Conservation (phyloP, 306 rosid genomes). For the Vicia faba region DNA sequence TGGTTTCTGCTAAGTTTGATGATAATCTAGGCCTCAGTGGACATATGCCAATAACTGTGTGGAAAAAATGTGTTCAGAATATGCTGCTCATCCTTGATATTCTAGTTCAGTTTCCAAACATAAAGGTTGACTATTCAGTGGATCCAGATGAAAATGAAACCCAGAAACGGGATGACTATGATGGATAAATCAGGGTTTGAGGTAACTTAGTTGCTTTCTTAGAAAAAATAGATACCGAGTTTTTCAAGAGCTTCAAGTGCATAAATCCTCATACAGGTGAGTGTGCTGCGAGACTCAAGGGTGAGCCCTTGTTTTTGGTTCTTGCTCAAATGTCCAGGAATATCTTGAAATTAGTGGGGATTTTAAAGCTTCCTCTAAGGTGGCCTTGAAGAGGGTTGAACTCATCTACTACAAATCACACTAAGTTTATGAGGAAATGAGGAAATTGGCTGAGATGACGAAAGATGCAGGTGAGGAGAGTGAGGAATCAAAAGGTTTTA, state of each 20-base stretch:
- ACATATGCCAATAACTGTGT: constrained; percentile 88
- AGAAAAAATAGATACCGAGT: constrained; percentile 79
- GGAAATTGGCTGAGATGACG: constrained; percentile 70
- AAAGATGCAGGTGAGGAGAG: constrained; percentile 53
- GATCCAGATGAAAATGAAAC: constrained; percentile 93
- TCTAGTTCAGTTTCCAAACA: constrained; percentile 72
- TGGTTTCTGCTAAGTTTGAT: constrained; percentile 94
- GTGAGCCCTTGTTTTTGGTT: constrained; percentile 72
- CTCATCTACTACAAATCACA: constrained; percentile 86
- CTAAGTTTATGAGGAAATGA: constrained; percentile 94
- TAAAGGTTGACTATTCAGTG: constrained; percentile 75
- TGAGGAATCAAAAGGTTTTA: constrained; percentile 57
- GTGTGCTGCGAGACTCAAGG: constrained; percentile 88
- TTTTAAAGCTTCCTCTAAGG: constrained; percentile 76
- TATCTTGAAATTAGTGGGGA: constrained; percentile 69
- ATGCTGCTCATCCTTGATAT: too few relatives aligned
- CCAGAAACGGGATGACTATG: constrained; percentile 72
- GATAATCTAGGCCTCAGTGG: constrained; percentile 93
- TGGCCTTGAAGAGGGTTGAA: constrained; percentile 81
- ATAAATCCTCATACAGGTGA: constrained; percentile 97
- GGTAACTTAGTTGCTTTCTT: constrained; percentile 90
- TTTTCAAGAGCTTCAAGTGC: constrained; percentile 95
- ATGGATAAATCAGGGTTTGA: constrained; percentile 82
- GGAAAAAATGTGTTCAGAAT: constrained; percentile 93
- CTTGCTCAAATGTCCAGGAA: constrained; percentile 93